phyloP scores from a whole-genome alignment of 176 grass and related monocot genomes.

The Areca catechu region DNA sequence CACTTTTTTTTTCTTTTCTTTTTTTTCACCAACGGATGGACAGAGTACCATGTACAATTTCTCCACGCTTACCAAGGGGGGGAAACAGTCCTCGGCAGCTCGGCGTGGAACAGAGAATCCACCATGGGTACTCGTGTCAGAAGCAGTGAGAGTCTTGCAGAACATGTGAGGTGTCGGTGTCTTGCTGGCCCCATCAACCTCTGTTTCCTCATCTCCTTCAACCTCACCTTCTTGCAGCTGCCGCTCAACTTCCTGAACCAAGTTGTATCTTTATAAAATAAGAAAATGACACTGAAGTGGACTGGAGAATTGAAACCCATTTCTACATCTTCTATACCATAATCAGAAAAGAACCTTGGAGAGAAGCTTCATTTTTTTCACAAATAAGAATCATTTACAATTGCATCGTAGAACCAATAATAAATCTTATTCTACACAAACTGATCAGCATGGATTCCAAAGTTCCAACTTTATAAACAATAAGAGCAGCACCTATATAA shows the following conservation, averaged over 20 bases:
- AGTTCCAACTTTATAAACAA: too few relatives aligned
- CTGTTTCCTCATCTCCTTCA: constrained; percentile 43
- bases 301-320: neutral
- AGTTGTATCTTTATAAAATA: neutral
- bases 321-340: too few relatives aligned
- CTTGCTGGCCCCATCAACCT: constrained; percentile 39
- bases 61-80: constrained; percentile 49
- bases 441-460: too few relatives aligned
- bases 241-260: constrained; percentile 42
- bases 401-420: too few relatives aligned
- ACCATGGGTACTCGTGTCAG: constrained; percentile 91
- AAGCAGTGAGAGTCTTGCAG: constrained; percentile 96
- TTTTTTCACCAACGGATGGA: too few relatives aligned
- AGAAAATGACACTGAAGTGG: neutral
- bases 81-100: constrained; percentile 93
- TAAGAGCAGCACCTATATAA: too few relatives aligned
- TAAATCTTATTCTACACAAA: too few relatives aligned
- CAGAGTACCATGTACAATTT: too few relatives aligned
- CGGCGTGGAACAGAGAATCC: constrained; percentile 98
- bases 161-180: constrained; percentile 81
- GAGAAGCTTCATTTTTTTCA: too few relatives aligned
- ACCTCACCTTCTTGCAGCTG: constrained; percentile 26
- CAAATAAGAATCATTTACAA: too few relatives aligned
- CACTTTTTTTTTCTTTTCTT: too few relatives aligned
- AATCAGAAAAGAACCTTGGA: too few relatives aligned